A percentile compares a stretch with the other conserved stretches of the same genome.
Evolutionary conservation across 179 eudicot genomes (phyloP).

Genomic region (Corrigiola litoralis): DNA sequence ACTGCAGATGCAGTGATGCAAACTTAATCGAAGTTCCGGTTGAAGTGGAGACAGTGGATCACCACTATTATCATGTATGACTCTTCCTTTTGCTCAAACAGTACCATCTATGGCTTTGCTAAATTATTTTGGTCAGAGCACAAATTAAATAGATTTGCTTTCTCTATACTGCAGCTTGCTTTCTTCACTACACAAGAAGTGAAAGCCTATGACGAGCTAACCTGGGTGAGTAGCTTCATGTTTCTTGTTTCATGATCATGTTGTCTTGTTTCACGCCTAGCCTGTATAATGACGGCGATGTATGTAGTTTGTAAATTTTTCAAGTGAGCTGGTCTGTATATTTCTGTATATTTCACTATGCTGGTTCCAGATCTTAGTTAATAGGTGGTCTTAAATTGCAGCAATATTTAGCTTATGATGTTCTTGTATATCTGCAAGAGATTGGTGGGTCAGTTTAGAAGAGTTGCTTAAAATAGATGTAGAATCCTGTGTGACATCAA

Average conservation of each 20-base stretch:
- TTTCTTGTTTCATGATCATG: too few species aligned
- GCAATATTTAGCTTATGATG: too few species aligned
- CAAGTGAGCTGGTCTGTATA: too few species aligned
- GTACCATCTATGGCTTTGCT: neutral
- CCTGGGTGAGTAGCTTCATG: constrained; percentile 34
- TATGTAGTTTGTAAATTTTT: too few species aligned
- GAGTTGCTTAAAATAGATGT: neutral
- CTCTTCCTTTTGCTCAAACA: neutral
- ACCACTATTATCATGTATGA: constrained; percentile 46
- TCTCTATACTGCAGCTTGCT: constrained; percentile 27
- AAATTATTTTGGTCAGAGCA: neutral
- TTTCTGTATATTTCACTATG: too few species aligned
- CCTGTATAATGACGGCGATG: too few species aligned
- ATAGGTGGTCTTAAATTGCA: too few species aligned
- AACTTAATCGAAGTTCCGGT: constrained; percentile 41
- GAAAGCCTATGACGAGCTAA: constrained; percentile 42
- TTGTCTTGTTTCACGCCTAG: too few species aligned
- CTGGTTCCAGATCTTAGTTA: too few species aligned
- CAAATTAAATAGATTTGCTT: neutral
- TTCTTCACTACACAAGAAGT: constrained; percentile 37
- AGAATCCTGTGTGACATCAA: neutral
- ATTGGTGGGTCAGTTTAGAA: neutral
- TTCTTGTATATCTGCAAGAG: too few species aligned
- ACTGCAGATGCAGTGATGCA: constrained; percentile 33
- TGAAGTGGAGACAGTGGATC: constrained; percentile 49